Base-by-base conservation (phyloP, 805 yeast species). In the Debaryomyces castellii region DNA sequence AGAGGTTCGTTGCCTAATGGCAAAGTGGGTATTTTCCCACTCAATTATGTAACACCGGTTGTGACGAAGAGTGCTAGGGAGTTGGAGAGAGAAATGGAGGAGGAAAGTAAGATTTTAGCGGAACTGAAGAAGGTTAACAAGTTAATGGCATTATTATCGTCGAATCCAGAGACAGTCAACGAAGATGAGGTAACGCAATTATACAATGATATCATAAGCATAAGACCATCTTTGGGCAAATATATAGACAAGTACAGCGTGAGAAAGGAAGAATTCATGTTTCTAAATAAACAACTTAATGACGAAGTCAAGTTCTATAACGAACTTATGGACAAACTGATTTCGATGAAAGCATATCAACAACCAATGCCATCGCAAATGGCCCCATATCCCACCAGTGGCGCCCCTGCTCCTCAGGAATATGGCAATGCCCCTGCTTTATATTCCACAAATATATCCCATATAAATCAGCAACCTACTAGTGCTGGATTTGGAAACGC, bases 21-120 rank as follows among this genome's bases (percentile, higher is more conserved):
- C 1, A 77, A 76, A 44, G 74, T 82, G 41, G 99, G 99, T 16
- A 85, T 94, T 11, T 90, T 92, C 65, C 99, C 99, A 0, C 77
- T 88, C 47, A 92, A 92, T 62, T 92, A 94, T 59, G 98, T 94
- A 1, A 78, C 88, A 0, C 90, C 90, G 2, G 69, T 90, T 4
- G 78, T 83, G 1, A 85, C 82, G 39, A 83, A 85, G 28, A 73
- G 88, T 0, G 74, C 79, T 2, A 76, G 77, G 40, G 91, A 90
- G 51, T 49, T 85, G 4, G 65, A 67, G 6, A 64, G 69, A 22
- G 86, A 84, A 54, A 52, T 59, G 24, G 66, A 70, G 51, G 65
- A 70, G 48, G 90, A 88, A 62, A 62, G 69, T 24, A 59, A 71
- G 49, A 63, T 91, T 39, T 70, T 87, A 37, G 79, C 74, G 23